Conservation (phyloP, 768 basidiomycete species). For the Leccinum obscurum region DNA sequence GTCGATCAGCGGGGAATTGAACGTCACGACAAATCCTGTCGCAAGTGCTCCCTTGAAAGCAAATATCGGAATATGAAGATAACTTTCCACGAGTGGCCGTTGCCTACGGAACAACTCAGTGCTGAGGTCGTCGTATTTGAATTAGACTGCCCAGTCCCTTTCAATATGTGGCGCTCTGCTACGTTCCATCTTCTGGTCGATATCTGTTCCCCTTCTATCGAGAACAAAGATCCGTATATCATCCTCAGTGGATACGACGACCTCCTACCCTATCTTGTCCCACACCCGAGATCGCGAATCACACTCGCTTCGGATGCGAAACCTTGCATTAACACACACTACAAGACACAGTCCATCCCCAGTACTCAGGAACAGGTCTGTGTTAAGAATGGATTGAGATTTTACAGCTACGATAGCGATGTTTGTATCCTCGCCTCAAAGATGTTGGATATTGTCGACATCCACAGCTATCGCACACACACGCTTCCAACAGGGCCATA, state of each 20-base stretch:
- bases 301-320: conserved; percentile 28
- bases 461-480: conserved; percentile 33
- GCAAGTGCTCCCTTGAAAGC: neutral
- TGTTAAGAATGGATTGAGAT: conserved; percentile 36
- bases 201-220: neutral
- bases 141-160: conserved; percentile 38
- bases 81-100: conserved; percentile 24
- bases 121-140: conserved; percentile 43
- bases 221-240: conserved; percentile 11
- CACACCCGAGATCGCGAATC: conserved; percentile 21
- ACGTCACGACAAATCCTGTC: neutral
- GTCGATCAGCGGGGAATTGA: neutral
- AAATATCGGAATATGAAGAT: neutral
- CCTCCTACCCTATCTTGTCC: conserved; percentile 13
- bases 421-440: conserved; percentile 14
- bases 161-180: conserved; percentile 44
- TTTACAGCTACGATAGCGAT: conserved; percentile 31
- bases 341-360: conserved; percentile 17
- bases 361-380: conserved; percentile 18
- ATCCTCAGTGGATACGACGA: conserved; percentile 16
- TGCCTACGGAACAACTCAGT: conserved; percentile 30
- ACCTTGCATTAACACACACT: conserved; percentile 20
- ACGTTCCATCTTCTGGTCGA: conserved; percentile 42
- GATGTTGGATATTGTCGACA: conserved; percentile 11
- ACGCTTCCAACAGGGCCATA: conserved; percentile 37